Evolutionary conservation across 2,329 filamentous ascomycete genomes (phyloP), one percentile per base, ranked within the genome.

Genomic region (Colletotrichum lini): DNA sequence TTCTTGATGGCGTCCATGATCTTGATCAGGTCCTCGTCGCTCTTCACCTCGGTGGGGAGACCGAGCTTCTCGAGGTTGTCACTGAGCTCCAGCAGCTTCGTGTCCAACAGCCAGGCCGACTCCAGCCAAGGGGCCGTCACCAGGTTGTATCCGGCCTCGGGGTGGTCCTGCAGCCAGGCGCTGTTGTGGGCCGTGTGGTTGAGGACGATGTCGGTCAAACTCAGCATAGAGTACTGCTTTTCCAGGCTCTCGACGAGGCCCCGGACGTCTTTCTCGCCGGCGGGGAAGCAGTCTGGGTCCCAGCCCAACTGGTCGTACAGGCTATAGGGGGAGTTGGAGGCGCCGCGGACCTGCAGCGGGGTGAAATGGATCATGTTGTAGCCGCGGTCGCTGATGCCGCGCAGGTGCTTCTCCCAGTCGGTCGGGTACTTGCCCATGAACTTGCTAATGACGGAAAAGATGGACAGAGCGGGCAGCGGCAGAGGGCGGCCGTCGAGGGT

Each of bases 321-420:
- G 81, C 96, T 99, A 86, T 98, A 99, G 0, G 96, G 96, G 1
- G 96, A 99, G 79, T 99, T 98, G 63, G 96, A 99, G 54, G 87
- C 88, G 68, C 96, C 96, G 71, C 96, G 91, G 70, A 93, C 88
- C 87, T 97, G 96, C 75, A 99, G 86, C 12, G 96, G 96, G 2
- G 96, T 98, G 81, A 99, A 99, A 82, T 99, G 96, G 72, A 99
- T 91, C 95, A 98, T 98, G 84, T 99, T 99, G 87, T 99, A 99
- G 56, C 95, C 95, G 72, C 96, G 89, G 77, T 93, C 90, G 79
- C 94, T 93, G 80, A 99, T 98, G 38, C 96, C 95, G 67, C 89
- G 88, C 68, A 99, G 84, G 80, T 98, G 96, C 62, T 90, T 92
- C 79, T 98, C 91, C 95, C 96, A 99, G 77, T 98, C 94, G 18